These are phyloP conservation scores for Eucalyptus curtisii DNA, from an alignment of 345 rosid species.

Conservation along the genomic window DNA sequence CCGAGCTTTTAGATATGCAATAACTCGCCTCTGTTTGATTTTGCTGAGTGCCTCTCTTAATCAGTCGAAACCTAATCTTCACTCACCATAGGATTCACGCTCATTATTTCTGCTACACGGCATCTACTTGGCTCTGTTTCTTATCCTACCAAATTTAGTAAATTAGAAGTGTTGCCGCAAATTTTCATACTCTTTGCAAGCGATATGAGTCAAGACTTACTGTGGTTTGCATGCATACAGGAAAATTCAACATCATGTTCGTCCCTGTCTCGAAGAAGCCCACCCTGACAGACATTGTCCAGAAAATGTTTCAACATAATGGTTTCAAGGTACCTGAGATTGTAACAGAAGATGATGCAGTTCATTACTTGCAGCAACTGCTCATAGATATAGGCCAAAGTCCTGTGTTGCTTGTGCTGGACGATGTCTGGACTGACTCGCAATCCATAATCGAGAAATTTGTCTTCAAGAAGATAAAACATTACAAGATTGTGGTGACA, in stretches of 20 bases:
- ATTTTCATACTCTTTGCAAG: background rate
- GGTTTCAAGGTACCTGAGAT: background rate
- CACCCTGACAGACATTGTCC: background rate
- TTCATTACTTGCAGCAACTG: background rate
- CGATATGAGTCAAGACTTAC: background rate
- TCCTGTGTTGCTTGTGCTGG: constrained; percentile 16
- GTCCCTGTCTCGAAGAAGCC: background rate
- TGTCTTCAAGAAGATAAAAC: background rate
- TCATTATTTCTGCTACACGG: background rate
- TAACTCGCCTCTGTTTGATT: background rate
- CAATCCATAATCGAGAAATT: background rate
- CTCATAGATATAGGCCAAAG: background rate
- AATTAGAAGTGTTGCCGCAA: background rate
- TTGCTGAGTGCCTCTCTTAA: background rate
- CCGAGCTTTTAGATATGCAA: background rate
- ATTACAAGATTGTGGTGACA: constrained; percentile 50
- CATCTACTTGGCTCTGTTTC: background rate
- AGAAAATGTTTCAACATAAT: background rate
- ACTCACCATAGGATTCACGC: background rate
- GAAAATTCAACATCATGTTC: constrained; percentile 13
- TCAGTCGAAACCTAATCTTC: background rate
- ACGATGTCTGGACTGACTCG: constrained; percentile 5
- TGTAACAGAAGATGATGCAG: constrained; percentile 5
- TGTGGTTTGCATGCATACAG: background rate
- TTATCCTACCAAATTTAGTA: background rate